Base-by-base conservation (phyloP, 352 stramenopile species). In the Phytophthora sojae region DNA sequence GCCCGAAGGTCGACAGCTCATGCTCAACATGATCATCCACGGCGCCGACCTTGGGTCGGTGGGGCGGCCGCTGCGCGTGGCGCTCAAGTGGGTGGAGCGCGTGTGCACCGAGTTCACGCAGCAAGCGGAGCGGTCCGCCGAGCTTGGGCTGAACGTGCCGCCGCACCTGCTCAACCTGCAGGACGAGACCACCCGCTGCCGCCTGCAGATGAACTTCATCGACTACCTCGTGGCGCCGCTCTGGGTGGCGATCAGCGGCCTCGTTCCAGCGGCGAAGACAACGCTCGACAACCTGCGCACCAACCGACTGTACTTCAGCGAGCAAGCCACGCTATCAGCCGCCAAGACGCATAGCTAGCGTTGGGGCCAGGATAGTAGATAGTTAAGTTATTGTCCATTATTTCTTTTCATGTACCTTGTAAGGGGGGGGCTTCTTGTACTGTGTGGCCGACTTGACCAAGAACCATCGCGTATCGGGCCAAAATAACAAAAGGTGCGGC, bases 21-120 rank as follows among this genome's bases (percentile, higher is more conserved):
- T 93, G 82, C 75, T 93, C 49, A 94, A 88, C 69, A 91, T 94
- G 83, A 80, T 97, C 64, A 86, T 97, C 44, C 89, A 97, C 65
- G 75, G 84, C 15, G 74, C 85, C 0, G 90, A 97, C 58, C 61
- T 97, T 19, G 75, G 76, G 44, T 93, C 88, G 19, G 73, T 91
- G 5, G 89, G 79, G 23, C 69, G 72, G 17, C 85, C 85, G 1
- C 62, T 90, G 0, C 52, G 54, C 1, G 77, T 92, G 29, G 64
- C 77, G 8, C 70, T 89, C 23, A 88, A 89, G 37, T 95, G 87
- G 91, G 84, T 93, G 6, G 77, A 89, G 42, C 72, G 82, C 21
- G 82, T 97, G 5, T 92, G 81, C 62, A 72, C 88, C 21, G 91
- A 97, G 67, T 97, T 97, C 68, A 82, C 80, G 7, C 61, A 86